phyloP scores from a whole-genome alignment of 2,329 filamentous ascomycete genomes.

The Fusarium temperatum region DNA sequence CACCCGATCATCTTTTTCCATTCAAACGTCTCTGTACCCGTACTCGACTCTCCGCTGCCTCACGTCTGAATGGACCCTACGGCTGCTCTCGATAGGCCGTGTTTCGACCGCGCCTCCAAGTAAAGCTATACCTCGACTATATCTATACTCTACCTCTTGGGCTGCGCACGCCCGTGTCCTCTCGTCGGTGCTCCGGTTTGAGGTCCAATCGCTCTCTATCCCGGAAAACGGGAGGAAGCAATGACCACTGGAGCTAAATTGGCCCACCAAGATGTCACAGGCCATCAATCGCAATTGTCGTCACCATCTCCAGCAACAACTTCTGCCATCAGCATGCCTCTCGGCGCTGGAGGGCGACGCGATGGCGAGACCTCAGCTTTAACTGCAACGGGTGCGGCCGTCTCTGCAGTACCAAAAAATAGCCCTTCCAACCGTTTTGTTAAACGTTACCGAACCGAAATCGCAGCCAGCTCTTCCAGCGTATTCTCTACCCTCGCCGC shows the following conservation, averaged over 20 bases:
- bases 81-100: conserved; percentile 38
- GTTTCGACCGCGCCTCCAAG: conserved; percentile 41
- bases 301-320: conserved; percentile 41
- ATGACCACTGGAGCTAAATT: conserved; percentile 50
- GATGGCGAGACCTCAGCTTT: conserved; percentile 40
- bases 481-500: conserved; percentile 80
- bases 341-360: conserved; percentile 43
- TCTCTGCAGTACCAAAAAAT: conserved; percentile 3
- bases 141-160: conserved; percentile 5
- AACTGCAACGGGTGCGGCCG: conserved; percentile 34
- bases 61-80: conserved; percentile 42
- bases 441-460: conserved; percentile 82
- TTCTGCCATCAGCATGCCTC: conserved; percentile 40
- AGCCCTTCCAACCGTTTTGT: conserved; percentile 54
- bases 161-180: not conserved
- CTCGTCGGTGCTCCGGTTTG: conserved; percentile 15
- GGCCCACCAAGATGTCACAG: conserved; percentile 52
- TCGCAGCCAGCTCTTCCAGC: conserved; percentile 80
- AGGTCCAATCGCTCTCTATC: conserved; percentile 35
- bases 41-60: conserved; percentile 28
- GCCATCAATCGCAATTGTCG: conserved; percentile 43
- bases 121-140: conserved; percentile 22
- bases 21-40: conserved; percentile 12
- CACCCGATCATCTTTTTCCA: conserved; percentile 14
- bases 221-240: conserved; percentile 42